These are phyloP conservation scores for Fraxinus ornus DNA, from an alignment of 305 asterid species.

Conservation along the genomic window DNA sequence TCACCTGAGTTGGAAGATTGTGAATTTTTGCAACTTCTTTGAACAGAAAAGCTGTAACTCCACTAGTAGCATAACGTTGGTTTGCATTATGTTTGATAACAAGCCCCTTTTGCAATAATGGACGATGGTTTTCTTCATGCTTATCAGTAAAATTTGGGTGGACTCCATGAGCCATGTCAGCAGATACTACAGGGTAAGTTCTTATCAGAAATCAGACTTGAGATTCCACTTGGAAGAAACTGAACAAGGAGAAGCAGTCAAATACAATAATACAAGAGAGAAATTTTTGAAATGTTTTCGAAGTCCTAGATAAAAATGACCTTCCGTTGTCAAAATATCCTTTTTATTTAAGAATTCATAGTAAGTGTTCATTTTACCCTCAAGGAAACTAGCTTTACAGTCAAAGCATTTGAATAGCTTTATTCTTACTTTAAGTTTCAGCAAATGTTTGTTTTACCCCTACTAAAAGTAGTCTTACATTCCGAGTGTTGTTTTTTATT, in stretches of 20 bases:
- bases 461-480: neutral
- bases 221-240: neutral
- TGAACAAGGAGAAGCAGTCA: neutral
- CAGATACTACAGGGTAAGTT: slow-evolving; percentile 65
- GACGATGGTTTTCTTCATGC: slow-evolving; percentile 95
- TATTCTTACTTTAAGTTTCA: neutral
- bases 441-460: neutral
- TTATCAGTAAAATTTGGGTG: slow-evolving; percentile 84
- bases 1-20: slow-evolving; percentile 89
- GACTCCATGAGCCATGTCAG: slow-evolving; percentile 99
- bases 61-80: slow-evolving; percentile 96
- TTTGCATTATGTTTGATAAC: slow-evolving; percentile 96
- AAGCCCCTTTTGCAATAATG: slow-evolving; percentile 87
- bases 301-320: neutral
- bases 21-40: slow-evolving; percentile 78
- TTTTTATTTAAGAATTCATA: neutral
- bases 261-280: neutral
- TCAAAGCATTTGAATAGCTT: neutral
- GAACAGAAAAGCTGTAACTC: slow-evolving; percentile 89
- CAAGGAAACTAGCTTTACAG: neutral
- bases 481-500: neutral
- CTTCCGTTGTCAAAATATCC: neutral
- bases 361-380: neutral
- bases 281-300: neutral
- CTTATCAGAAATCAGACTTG: slow-evolving; percentile 18